Base-by-base conservation (phyloP, 2,329 filamentous ascomycete species). In the Diplocarpon rosae region DNA sequence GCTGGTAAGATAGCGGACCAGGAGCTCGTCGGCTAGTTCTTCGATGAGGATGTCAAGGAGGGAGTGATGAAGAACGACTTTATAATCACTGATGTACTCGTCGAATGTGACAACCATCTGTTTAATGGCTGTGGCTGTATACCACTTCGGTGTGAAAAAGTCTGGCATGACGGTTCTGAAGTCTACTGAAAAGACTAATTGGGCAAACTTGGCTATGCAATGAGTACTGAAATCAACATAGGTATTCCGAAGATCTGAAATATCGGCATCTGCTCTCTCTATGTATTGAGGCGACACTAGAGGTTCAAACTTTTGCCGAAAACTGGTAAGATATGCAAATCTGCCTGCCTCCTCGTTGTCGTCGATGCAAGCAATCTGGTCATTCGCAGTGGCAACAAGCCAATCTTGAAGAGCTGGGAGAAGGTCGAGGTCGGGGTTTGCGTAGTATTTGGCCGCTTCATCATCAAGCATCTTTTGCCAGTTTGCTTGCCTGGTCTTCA, bases 341-440 rank as follows among this genome's bases (percentile, higher is more conserved):
- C 83, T 79, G 48, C 76, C 78, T 42, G 80, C 78, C 42, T 85
- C 83, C 49, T 86, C 83, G 54, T 83, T 83, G 60, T 96, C 93
- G 63, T 96, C 92, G 59, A 98, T 95, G 65, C 88, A 95, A 45
- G 89, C 89, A 62, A 98, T 96, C 64, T 98, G 92, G 66, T 98
- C 92, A 67, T 98, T 98, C 55, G 93, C 92, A 46, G 93, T 87
- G 37, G 92, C 89, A 42, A 98, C 80, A 45, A 98, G 81, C 88
- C 90, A 98, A 67, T 98, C 92, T 62, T 94, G 85, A 24, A 95
- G 69, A 2, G 83, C 78, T 62, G 94, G 87, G 58, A 84, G 80
- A 13, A 78, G 75, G 42, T 83, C 77, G 8, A 79, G 64, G 39
- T 80, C 77, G n/a, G 56, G 51, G 50, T 64, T 69, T 2, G 65